phyloP scores from a whole-genome alignment of 73 alveolate species.

The Paramecium octaurelia region DNA sequence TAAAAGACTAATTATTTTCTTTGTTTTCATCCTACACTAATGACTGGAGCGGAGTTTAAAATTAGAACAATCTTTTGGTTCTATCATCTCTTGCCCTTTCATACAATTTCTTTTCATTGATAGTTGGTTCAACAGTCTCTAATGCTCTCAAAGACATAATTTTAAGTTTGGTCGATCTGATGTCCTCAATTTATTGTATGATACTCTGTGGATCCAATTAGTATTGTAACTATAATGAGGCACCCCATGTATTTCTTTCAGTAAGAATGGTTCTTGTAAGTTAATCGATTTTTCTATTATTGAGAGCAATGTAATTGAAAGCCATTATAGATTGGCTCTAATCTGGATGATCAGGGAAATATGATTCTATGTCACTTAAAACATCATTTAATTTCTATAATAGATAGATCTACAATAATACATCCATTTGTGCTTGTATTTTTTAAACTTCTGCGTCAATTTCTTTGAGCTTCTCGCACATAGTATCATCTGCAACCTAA shows the following conservation, averaged over 20 bases:
- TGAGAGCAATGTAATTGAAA: conserved; percentile 36
- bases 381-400: conserved; percentile 45
- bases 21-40: not conserved
- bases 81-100: conserved; percentile 49
- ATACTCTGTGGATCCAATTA: conserved; percentile 47
- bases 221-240: conserved; percentile 25
- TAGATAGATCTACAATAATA: not conserved
- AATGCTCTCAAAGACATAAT: conserved; percentile 50
- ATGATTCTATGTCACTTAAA: not conserved
- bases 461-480: conserved; percentile 50
- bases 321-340: conserved; percentile 39
- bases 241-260: conserved; percentile 30
- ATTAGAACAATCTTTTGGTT: conserved; percentile 45
- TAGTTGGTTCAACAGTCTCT: conserved; percentile 54
- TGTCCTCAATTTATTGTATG: conserved; percentile 33
- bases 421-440: conserved; percentile 26
- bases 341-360: conserved; percentile 50
- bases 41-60: not conserved
- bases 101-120: conserved; percentile 30
- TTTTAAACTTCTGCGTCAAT: conserved; percentile 39
- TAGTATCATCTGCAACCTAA: conserved; percentile 58
- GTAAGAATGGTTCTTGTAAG: conserved; percentile 27
- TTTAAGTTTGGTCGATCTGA: conserved; percentile 30
- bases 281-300: conserved; percentile 38
- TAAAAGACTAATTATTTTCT: conserved; percentile 7